These are phyloP conservation scores for Meredithiella fracta DNA, from an alignment of 2,329 filamentous ascomycete species.

Conservation along the genomic window DNA sequence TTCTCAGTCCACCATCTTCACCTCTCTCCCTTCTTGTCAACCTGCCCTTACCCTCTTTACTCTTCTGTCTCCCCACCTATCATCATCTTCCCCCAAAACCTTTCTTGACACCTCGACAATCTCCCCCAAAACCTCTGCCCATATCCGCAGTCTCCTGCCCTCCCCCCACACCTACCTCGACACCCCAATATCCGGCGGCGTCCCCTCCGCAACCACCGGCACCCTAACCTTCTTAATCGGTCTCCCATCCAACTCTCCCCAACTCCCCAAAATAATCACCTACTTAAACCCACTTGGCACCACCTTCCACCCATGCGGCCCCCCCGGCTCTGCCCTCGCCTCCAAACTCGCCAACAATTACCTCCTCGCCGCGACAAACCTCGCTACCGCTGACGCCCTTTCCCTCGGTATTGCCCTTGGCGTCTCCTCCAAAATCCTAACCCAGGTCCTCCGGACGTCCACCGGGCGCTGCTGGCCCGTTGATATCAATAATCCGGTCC, in stretches of 20 bases:
- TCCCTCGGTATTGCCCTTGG: constrained; percentile 46
- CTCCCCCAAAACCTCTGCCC: constrained; percentile 68
- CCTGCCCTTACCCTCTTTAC: constrained; percentile 75
- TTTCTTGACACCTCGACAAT: constrained; percentile 98
- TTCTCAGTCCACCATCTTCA: constrained; percentile 64
- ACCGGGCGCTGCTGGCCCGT: constrained; percentile 94
- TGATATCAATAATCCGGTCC: constrained; percentile 88
- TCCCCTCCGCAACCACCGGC: constrained; percentile 74
- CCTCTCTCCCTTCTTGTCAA: constrained; percentile 72
- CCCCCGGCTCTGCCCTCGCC: constrained; percentile 68
- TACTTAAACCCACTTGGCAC: constrained; percentile 71
- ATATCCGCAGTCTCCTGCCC: constrained; percentile 53
- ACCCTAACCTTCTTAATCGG: constrained; percentile 96
- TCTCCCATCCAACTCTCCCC: constrained; percentile 30
- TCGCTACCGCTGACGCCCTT: constrained; percentile 50
- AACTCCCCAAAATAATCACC: constrained; percentile 48
- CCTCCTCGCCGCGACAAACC: constrained; percentile 84
- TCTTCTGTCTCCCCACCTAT: constrained; percentile 47
- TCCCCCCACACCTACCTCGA: constrained; percentile 64
- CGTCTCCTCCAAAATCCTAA: constrained; percentile 47
- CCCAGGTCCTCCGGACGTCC: constrained; percentile 71
- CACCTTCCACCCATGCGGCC: constrained; percentile 70
- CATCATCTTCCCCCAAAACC: constrained; percentile 42
- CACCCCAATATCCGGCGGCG: constrained; percentile 91
- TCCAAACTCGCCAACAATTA: constrained; percentile 98